Conservation (phyloP, 2,329 filamentous ascomycete species). For the Aspergillus sp. region DNA sequence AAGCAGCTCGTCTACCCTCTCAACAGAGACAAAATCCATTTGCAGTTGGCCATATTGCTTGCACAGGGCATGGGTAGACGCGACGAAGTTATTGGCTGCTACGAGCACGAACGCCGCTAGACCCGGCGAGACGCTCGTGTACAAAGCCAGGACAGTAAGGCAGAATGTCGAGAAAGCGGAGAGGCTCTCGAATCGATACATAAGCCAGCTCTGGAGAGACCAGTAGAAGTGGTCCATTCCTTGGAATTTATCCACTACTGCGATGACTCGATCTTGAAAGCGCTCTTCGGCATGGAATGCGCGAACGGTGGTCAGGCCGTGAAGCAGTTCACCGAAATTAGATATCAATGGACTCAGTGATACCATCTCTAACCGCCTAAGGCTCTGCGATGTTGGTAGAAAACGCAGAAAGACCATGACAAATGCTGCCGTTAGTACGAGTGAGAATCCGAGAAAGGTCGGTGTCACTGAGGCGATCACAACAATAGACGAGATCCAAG, state of each 20-base stretch:
- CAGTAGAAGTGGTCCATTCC: slow-evolving; percentile 97
- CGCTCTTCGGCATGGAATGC: slow-evolving; percentile 77
- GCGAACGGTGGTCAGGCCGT: slow-evolving; percentile 82
- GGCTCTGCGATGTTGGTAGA: slow-evolving; percentile 77
- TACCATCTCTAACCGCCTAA: slow-evolving; percentile 84
- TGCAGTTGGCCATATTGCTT: slow-evolving; percentile 80
- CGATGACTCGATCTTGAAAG: slow-evolving; percentile 78
- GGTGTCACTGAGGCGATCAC: slow-evolving; percentile 82
- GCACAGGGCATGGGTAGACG: slow-evolving; percentile 72
- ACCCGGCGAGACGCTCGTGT: slow-evolving; percentile 72
- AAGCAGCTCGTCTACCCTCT: slow-evolving; percentile 79
- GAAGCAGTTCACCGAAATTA: slow-evolving; percentile 85
- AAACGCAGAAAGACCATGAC: slow-evolving; percentile 74
- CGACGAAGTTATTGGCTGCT: slow-evolving; percentile 65
- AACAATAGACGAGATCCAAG: slow-evolving; percentile 70
- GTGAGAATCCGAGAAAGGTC: slow-evolving; percentile 70
- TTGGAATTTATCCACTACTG: slow-evolving; percentile 83
- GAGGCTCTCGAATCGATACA: slow-evolving; percentile 73
- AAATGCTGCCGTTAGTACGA: slow-evolving; percentile 68
- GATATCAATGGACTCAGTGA: slow-evolving; percentile 86
- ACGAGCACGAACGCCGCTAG: slow-evolving; percentile 82
- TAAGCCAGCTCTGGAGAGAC: slow-evolving; percentile 82
- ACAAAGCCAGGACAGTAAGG: slow-evolving; percentile 73
- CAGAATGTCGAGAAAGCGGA: slow-evolving; percentile 73
- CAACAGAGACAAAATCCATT: slow-evolving; percentile 89